Evolutionary conservation across 176 grass and related monocot genomes (phyloP), one percentile per base, ranked within the genome.

Genomic region (Cenchrus americanus): DNA sequence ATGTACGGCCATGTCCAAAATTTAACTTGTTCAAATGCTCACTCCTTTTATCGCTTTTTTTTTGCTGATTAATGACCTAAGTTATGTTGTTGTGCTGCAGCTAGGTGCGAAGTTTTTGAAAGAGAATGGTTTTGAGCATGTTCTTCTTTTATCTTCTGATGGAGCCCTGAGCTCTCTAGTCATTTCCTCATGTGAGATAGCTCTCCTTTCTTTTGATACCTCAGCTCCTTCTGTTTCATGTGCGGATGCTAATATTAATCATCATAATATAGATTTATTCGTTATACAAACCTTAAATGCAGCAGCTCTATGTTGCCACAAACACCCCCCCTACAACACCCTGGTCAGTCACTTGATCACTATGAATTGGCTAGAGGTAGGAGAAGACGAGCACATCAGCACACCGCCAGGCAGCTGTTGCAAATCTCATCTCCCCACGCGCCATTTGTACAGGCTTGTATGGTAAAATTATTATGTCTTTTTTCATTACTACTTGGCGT

Each of bases 81-180:
- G 2, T 89, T 86, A 49, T 81, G 13, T 81, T 91, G 55, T 84
- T 79, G 34, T 87, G 63, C 27, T 76, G 91, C 86, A 99, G 96
- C 82, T 96, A 66, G 93, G 91, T 12, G 60, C 84, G 15, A 96
- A 96, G 43, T 96, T 94, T 75, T 82, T 99, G 79, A 86, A 85
- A 83, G 91, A 96, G 50, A 94, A 37, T 37, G 34, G 34, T 37
- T 37, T 37, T 37, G 4, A 37, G 34, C 34, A 37, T 37, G 34
- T 37, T 37, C 34, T 37, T 37, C 34, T 37, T 37, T 37, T 37
- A 37, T 37, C 34, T 37, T 3, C 34, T 37, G 34, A 37, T 37
- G 34, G 34, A 37, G 34, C 34, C 4, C 34, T 37, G 34, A 37
- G 34, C 34, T 37, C 34, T 37, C 34, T 3, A 37, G 4, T 37